Base-by-base conservation (phyloP, 352 stramenopile species). In the Phytopythium kandeliae region DNA sequence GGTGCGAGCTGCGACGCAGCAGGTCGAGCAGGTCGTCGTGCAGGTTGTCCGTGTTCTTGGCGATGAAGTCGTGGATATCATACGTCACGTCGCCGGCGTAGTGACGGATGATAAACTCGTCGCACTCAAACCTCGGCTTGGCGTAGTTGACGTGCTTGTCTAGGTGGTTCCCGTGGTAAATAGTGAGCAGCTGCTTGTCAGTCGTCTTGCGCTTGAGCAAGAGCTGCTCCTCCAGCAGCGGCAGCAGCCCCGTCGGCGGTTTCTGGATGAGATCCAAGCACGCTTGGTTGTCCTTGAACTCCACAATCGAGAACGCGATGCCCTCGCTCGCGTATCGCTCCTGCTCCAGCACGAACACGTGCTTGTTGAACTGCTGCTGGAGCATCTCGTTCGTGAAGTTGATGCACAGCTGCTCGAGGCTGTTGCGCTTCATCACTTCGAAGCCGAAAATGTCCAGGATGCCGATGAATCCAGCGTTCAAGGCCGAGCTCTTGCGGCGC, bases 371-470 rank as follows among this genome's bases (percentile, higher is more conserved):
- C 48, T 92, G 85, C 54, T 93, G 83, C 52, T 96, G 86, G 8
- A 96, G 64, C 33, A 78, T 94, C 63, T 96, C 86, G 63, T 96
- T 96, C 24, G 84, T 91, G 52, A 94, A 96, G 55, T 96, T 96
- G 66, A 96, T 96, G 54, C 86, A 94, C 6, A 96, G 59, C 48
- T 96, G 87, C 62, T 96, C 86, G 12, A 96, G 67, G 34, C 75
- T 92, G 66, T 96, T 96, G 37, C 66, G 72, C 47, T 83, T 64
- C 79, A 96, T 92, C 19, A 87, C 83, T 56, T 96, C 87, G 54
- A 96, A 96, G 11, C 87, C 87, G 57, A 96, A 96, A 38, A 96
- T 96, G 57, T 96, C 87, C 16, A 96, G 65, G 25, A 96, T 93
- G 12, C 85, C 86, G 44, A 96, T 94, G 22, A 91, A 92, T 2